Base-by-base conservation (phyloP, 768 basidiomycete genomes). In the Crepidotus variabilis region DNA sequence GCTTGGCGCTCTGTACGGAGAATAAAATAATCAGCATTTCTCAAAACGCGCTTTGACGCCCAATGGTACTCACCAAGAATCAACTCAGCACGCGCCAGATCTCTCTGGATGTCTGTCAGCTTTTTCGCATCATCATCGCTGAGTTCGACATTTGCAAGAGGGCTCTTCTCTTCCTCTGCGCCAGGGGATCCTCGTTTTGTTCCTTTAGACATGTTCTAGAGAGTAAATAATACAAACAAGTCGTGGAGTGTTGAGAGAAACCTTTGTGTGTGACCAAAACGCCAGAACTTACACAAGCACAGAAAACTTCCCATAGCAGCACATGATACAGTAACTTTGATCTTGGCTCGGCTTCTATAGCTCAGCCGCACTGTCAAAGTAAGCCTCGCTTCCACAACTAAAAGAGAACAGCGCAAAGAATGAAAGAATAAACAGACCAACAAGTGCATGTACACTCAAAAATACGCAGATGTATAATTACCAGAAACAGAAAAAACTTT, bases 141-240 rank as follows among this genome's bases (percentile, higher is more conserved):
- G 62, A 92, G 78, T 61, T 88, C 85, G 50, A 88, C 84, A 48
- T 80, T 78, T 57, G 81, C 73, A 28, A 90, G 76, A 60, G 85
- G 83, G 67, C 78, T 79, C 69, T 90, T 91, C 68, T 84, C 84
- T n/a, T 76, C 81, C 49, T 89, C 87, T 46, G 86, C 82, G 10
- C 89, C 90, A n/a, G 90, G 87, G 56, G 88, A 87, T 45, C 80
- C 84, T 71, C 91, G 87, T 78, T 93, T 90, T 64, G 79, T 84
- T 47, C 80, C 78, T 62, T 78, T 80, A 55, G 66, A 65, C 76
- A 77, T 78, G 39, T 43, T 20, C 18, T 14, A 11, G 13, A 43
- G 13, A 20, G 39, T 43, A 14, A 16, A 20, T 28, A 20, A 43
- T 11, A 14, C 39, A 43, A 43, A 11, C 14, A 43, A 20, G 13